phyloP scores from a whole-genome alignment of 208 protist species.

The Naegleria lovaniensis region DNA sequence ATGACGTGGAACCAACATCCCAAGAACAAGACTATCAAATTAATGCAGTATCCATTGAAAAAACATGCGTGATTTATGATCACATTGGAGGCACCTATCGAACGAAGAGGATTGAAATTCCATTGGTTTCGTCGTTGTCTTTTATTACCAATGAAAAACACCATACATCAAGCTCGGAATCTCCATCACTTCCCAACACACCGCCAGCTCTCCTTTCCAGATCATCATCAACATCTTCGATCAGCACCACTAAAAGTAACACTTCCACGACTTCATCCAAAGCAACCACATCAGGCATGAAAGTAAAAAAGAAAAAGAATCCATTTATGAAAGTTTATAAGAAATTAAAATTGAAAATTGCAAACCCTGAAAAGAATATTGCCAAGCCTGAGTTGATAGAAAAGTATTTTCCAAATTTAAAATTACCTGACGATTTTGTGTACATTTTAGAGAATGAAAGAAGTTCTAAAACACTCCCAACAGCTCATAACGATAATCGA shows the following conservation, averaged over 20 bases:
- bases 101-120: not conserved
- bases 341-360: not conserved
- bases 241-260: too few species aligned
- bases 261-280: too few species aligned
- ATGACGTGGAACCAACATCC: too few species aligned
- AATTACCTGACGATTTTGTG: not conserved
- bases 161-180: too few species aligned
- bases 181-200: too few species aligned
- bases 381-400: not conserved
- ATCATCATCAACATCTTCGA: too few species aligned
- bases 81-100: not conserved
- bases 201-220: too few species aligned
- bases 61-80: not conserved
- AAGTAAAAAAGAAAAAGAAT: not conserved
- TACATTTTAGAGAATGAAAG: not conserved
- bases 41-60: not conserved
- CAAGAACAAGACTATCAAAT: too few species aligned
- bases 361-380: not conserved
- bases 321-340: not conserved
- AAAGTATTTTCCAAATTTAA: not conserved
- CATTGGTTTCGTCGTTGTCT: too few species aligned
- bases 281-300: too few species aligned
- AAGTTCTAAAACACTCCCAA: not conserved
- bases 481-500: not conserved
- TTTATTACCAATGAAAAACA: too few species aligned